A percentile compares a stretch with the other conserved stretches of the same genome.
Conservation (phyloP, 306 rosid species). For the Cyamopsis tetragonoloba region DNA sequence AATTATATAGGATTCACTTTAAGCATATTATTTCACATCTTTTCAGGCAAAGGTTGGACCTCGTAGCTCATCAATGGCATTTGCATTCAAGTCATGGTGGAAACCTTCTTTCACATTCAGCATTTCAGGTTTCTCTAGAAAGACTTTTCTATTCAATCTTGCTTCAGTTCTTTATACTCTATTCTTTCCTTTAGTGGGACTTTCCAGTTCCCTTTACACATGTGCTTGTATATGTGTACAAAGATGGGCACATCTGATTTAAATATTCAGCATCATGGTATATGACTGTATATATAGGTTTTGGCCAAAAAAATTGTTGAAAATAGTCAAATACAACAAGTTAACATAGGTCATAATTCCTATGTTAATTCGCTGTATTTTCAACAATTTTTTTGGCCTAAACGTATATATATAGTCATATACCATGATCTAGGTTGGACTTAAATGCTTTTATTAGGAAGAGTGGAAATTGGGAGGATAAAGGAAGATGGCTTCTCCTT, state of each 20-base stretch:
- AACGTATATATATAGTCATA: background rate
- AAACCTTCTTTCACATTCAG: constrained; percentile 88
- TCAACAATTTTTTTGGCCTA: background rate
- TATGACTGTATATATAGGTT: too few species aligned
- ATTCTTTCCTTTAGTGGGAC: constrained; percentile 17
- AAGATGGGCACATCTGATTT: background rate
- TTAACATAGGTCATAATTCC: too few species aligned
- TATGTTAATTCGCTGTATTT: background rate
- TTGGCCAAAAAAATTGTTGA: too few species aligned
- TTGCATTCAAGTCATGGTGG: constrained; percentile 98
- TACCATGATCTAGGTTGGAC: background rate
- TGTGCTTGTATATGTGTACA: background rate
- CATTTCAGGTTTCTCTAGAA: constrained; percentile 63
- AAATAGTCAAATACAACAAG: too few species aligned
- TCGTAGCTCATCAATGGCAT: constrained; percentile 59
- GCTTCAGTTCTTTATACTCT: background rate
- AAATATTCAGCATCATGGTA: too few species aligned
- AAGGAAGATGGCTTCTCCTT: background rate
- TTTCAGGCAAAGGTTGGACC: constrained; percentile 86
- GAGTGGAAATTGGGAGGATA: background rate
- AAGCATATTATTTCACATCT: constrained; percentile 19
- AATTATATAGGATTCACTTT: constrained; percentile 24
- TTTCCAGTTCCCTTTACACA: background rate
- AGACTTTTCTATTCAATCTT: constrained; percentile 15
- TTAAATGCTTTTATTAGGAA: background rate